Conservation (phyloP, 1,284 basidiomycete species). For the Ceratobasidium sp. region DNA sequence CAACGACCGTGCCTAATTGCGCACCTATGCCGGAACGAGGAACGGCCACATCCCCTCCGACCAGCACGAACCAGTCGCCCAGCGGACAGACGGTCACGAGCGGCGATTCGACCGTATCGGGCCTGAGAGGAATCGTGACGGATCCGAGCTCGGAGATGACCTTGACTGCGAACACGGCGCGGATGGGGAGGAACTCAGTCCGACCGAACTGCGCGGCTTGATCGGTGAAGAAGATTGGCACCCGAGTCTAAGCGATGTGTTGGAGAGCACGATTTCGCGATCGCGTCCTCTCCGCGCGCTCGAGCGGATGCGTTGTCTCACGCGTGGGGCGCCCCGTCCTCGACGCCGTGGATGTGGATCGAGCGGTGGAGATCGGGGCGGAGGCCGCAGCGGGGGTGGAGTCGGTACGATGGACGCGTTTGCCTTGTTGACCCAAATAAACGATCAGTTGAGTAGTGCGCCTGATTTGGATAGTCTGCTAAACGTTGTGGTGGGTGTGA, state of each 20-base stretch:
- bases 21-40: background rate
- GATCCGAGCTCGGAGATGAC: conserved; percentile 39
- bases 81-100: no score
- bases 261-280: conserved; percentile 80
- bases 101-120: background rate
- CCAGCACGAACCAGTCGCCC: no score
- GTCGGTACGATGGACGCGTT: conserved; percentile 84
- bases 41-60: no score
- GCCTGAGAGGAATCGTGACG: conserved; percentile 1
- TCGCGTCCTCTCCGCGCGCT: conserved; percentile 82
- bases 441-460: conserved; percentile 83
- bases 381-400: conserved; percentile 49
- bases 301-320: conserved; percentile 73
- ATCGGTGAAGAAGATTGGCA: conserved; percentile 63
- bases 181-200: background rate
- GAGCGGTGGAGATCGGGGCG: background rate
- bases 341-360: conserved; percentile 51
- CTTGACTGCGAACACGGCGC: conserved; percentile 2
- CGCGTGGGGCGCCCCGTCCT: conserved; percentile 45
- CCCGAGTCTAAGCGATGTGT: conserved; percentile 71
- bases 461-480: conserved; percentile 79
- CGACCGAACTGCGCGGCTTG: conserved; percentile 51
- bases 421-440: conserved; percentile 84
- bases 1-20: background rate
- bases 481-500: conserved; percentile 82